These are phyloP conservation scores for Tetrapisispora taiwanensis DNA, from an alignment of 805 yeast species.

Conservation along the genomic window DNA sequence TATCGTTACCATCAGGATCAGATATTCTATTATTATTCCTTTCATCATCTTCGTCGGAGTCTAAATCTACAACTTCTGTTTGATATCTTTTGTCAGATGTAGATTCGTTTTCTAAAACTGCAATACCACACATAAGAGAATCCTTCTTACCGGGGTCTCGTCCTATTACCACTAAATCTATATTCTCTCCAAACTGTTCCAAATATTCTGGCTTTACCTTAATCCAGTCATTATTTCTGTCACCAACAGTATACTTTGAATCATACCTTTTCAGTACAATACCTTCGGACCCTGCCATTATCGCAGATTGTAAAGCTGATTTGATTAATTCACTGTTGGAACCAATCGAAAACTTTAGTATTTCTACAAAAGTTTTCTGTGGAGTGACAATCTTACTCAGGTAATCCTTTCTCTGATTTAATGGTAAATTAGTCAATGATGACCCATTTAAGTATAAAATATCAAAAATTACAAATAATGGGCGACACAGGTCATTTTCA, in stretches of 20 bases:
- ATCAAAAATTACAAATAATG: conserved; percentile 62
- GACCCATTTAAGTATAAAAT: conserved; percentile 57
- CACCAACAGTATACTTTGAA: conserved; percentile 51
- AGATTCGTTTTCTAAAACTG: conserved; percentile 33
- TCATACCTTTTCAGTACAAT: conserved; percentile 59
- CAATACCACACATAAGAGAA: conserved; percentile 64
- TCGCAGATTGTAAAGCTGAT: conserved; percentile 44
- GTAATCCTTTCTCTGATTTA: conserved; percentile 46
- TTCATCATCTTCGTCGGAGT: neutral
- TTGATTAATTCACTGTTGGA: conserved; percentile 43
- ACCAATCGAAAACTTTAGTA: conserved; percentile 35
- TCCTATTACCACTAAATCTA: conserved; percentile 75
- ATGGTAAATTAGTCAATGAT: conserved; percentile 44
- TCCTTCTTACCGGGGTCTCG: conserved; percentile 60
- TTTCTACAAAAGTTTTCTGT: conserved; percentile 35
- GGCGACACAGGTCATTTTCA: conserved; percentile 34
- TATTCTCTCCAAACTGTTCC: conserved; percentile 74
- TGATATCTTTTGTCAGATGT: conserved; percentile 4
- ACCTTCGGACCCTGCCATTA: conserved; percentile 67
- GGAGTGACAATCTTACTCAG: conserved; percentile 39
- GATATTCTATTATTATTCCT: neutral
- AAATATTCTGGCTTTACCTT: conserved; percentile 88
- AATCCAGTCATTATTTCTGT: conserved; percentile 60
- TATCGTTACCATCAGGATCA: neutral
- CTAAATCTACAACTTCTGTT: neutral